Base-by-base conservation (phyloP, 2,329 filamentous ascomycete species). In the Metarhizium sp. region DNA sequence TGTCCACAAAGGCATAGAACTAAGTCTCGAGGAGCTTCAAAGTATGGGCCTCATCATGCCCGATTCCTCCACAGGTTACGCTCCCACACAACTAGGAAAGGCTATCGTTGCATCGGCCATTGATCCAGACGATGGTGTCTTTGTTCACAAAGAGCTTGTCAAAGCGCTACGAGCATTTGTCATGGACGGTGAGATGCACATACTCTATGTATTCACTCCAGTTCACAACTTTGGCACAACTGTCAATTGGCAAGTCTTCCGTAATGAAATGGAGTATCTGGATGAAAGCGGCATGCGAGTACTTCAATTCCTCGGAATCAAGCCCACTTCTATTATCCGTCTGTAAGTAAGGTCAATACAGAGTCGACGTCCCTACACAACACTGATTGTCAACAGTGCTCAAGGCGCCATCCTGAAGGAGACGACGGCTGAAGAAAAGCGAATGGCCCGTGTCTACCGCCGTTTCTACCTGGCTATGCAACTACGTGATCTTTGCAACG, bases 151-250 rank as follows among this genome's bases (percentile, higher is more conserved):
- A 49, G 88, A 92, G 67, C 74, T 91, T 50, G 77, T 77, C 56
- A 79, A 79, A 60, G 85, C 87, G 0, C 74, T 91, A 2, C 75
- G 79, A 58, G 85, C 85, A 1, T 91, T 92, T 63, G 88, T 90
- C 13, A 85, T 92, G 80, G 87, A 91, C 63, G 85, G 86, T 4
- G 88, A 92, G 59, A 85, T 92, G 83, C 88, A 91, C 63, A 79
- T 89, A 13, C 78, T 90, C 50, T 92, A 91, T 65, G 84, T 82
- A 42, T 90, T 91, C 59, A 90, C 88, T 0, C 88, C 88, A 0
- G 78, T 91, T 2, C 83, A 88, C 50, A 75, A 80, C 50, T 72
- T 75, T 30, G 73, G 71, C 1, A 70, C 77, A 3, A 71, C 75
- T 8, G 78, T 91, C 55, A 86, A 90, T 62, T 91, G 88, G 88